Percentiles rank a stretch among this genome's conserved stretches.
Evolutionary conservation across 1,284 basidiomycete species (phyloP).

Genomic region (Melampsora abietis-canadensis): DNA sequence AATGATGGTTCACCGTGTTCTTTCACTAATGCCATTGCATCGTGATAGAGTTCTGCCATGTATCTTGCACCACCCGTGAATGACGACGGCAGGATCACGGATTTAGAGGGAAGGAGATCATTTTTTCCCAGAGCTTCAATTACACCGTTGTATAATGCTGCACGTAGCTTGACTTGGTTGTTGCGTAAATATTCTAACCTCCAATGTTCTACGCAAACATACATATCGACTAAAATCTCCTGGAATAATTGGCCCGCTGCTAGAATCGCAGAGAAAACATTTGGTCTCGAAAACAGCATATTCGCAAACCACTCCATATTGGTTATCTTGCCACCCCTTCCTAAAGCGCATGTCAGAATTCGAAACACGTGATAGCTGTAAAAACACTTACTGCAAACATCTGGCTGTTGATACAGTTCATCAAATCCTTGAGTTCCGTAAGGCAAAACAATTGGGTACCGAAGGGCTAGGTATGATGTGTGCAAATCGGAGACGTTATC

Average conservation of each 20-base stretch:
- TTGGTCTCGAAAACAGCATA: no score
- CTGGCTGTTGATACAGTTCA: no score
- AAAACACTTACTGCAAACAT: no score
- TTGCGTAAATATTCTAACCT: background rate
- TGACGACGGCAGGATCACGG: background rate
- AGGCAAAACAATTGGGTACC: slow-evolving; percentile 18
- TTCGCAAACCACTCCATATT: no score
- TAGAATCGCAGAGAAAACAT: no score
- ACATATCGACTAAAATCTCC: no score
- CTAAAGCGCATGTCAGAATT: no score
- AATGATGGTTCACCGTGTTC: background rate
- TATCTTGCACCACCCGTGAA: background rate
- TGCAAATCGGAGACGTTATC: background rate
- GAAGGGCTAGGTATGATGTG: background rate
- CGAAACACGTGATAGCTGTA: no score
- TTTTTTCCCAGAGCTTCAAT: background rate
- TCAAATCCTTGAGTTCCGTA: background rate
- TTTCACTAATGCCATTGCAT: background rate
- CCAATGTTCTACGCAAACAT: background rate
- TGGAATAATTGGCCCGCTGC: no score
- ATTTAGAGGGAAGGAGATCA: background rate
- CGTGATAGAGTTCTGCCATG: background rate
- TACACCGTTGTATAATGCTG: background rate
- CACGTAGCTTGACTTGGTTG: background rate
- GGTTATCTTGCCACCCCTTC: no score